phyloP scores from a whole-genome alignment of 306 rosid genomes.

The Delonix regia region DNA sequence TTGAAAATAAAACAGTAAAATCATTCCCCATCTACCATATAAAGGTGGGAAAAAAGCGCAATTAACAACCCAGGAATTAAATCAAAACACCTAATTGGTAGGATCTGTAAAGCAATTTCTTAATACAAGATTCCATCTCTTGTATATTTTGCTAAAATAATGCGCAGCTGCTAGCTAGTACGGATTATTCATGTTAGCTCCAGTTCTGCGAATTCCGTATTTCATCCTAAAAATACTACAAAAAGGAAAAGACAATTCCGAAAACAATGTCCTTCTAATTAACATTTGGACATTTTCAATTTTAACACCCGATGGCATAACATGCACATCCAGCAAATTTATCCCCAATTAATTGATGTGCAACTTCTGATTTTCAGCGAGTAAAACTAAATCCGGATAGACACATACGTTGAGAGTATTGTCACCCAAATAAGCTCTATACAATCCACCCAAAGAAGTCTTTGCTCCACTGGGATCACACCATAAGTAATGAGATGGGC shows the following conservation, averaged over 20 bases:
- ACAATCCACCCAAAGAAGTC: conserved; percentile 96
- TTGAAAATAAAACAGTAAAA: neutral
- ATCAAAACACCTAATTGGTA: neutral
- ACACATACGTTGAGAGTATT: conserved; percentile 88
- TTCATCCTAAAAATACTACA: conserved; percentile 2
- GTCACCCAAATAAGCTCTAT: conserved; percentile 96
- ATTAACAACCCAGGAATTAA: neutral
- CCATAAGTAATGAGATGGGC: conserved; percentile 97
- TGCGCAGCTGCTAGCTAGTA: neutral
- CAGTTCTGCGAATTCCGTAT: neutral
- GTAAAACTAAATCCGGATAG: conserved; percentile 30
- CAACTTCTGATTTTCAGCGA: neutral
- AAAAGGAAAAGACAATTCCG: neutral
- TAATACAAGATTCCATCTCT: neutral
- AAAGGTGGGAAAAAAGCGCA: neutral
- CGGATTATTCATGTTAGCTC: neutral
- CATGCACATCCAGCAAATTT: conserved; percentile 12
- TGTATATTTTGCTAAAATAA: conserved; percentile 9
- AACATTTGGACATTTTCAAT: neutral
- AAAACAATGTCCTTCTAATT: neutral
- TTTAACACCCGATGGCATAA: neutral
- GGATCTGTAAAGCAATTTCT: conserved; percentile 5
- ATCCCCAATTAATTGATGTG: conserved; percentile 6
- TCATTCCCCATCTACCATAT: neutral
- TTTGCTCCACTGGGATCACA: conserved; percentile 88